These are phyloP conservation scores for Populus nigra DNA, from an alignment of 345 rosid genomes.

Conservation along the genomic window DNA sequence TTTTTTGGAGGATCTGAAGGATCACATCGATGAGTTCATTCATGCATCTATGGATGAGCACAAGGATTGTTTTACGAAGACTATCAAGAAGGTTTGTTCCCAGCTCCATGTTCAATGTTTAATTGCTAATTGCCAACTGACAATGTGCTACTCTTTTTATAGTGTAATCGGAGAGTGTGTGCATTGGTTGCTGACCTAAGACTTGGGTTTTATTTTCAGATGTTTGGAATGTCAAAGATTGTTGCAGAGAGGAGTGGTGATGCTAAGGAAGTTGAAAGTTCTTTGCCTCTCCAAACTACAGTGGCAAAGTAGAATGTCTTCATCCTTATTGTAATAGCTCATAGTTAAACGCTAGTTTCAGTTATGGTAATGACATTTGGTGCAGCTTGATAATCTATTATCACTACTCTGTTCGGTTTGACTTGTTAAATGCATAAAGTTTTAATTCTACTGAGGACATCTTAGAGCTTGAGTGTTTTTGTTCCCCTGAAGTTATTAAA, in stretches of 20 bases:
- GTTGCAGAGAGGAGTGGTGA: conserved; percentile 63
- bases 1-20: conserved; percentile 76
- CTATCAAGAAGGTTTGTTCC: conserved; percentile 59
- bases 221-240: conserved; percentile 81
- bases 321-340: background rate
- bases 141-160: background rate
- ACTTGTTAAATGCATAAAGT: background rate
- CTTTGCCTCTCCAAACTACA: conserved; percentile 54
- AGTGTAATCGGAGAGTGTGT: background rate
- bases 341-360: background rate
- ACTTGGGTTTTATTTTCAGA: conserved; percentile 31
- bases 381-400: background rate
- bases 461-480: too few species aligned
- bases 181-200: background rate
- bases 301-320: conserved; percentile 37
- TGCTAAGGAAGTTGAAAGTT: conserved; percentile 59
- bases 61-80: conserved; percentile 70
- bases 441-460: too few species aligned
- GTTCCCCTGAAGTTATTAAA: too few species aligned
- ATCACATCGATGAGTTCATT: conserved; percentile 82
- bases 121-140: background rate
- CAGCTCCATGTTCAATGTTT: background rate
- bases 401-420: background rate
- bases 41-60: conserved; percentile 87
- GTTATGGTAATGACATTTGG: background rate